Percentiles rank a stretch among this genome's conserved stretches.
Evolutionary conservation across 164 flowering plant species (phyloP).

Genomic region (Kalanchoe fedtschenkoi): DNA sequence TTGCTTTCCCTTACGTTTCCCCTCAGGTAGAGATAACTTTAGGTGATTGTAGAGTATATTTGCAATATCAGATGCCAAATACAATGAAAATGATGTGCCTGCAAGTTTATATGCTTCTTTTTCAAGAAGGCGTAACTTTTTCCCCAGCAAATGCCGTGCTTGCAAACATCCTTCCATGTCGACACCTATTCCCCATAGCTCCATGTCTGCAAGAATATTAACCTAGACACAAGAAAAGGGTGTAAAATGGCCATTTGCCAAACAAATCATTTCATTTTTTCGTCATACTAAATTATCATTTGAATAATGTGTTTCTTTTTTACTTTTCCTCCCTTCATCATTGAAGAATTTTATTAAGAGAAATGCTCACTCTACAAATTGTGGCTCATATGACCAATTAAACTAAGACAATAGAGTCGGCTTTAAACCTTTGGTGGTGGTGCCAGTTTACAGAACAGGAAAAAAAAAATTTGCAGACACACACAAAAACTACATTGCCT

Average conservation of each 20-base stretch:
- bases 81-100: slow-evolving; percentile 75
- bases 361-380: background rate
- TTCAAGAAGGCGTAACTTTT: slow-evolving; percentile 66
- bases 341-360: background rate
- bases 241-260: background rate
- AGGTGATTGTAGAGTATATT: slow-evolving; percentile 69
- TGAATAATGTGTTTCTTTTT: background rate
- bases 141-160: slow-evolving; percentile 54
- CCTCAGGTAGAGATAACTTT: slow-evolving; percentile 81
- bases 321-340: background rate
- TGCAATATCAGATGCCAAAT: slow-evolving; percentile 79
- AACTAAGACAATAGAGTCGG: background rate
- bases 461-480: background rate
- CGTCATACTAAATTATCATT: background rate
- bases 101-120: slow-evolving; percentile 77
- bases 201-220: slow-evolving; percentile 91
- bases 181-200: slow-evolving; percentile 84
- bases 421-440: background rate
- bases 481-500: slow-evolving; percentile 4
- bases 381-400: background rate
- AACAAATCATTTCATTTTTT: background rate
- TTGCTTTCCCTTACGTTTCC: slow-evolving; percentile 55
- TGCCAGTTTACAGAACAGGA: background rate
- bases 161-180: slow-evolving; percentile 86
- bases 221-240: slow-evolving; percentile 38